phyloP scores from a whole-genome alignment of 257 asterid species.

The Solanum piurae region DNA sequence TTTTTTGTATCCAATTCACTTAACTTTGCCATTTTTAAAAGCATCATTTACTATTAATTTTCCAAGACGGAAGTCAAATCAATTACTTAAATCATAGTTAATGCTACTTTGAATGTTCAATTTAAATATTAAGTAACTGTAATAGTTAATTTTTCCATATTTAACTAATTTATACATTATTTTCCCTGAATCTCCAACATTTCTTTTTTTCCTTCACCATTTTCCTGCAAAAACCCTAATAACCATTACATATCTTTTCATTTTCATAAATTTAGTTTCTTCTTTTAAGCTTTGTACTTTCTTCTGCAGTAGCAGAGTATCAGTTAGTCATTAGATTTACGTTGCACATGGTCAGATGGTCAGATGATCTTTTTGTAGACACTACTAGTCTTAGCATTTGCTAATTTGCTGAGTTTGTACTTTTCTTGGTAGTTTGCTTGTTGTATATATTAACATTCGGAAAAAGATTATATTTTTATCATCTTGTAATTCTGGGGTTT shows the following conservation, averaged over 20 bases:
- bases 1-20: slow-evolving; percentile 20
- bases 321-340: slow-evolving; percentile 13
- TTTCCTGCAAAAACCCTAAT: slow-evolving; percentile 44
- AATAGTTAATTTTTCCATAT: slow-evolving; percentile 5
- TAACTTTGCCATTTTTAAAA: slow-evolving; percentile 37
- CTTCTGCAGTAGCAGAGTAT: slow-evolving; percentile 35
- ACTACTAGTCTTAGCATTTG: slow-evolving; percentile 13
- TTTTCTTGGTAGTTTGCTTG: slow-evolving; percentile 9
- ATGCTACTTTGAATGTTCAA: slow-evolving; percentile 47
- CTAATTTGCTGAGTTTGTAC: slow-evolving; percentile 19
- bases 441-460: background rate
- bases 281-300: slow-evolving; percentile 14
- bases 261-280: slow-evolving; percentile 6
- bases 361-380: slow-evolving; percentile 35
- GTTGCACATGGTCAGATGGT: slow-evolving; percentile 29
- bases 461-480: slow-evolving; percentile 1
- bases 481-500: background rate
- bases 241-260: background rate
- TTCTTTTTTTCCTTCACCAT: slow-evolving; percentile 19
- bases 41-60: slow-evolving; percentile 35
- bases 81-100: slow-evolving; percentile 66
- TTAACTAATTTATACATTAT: slow-evolving; percentile 22
- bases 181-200: slow-evolving; percentile 13
- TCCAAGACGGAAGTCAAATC: slow-evolving; percentile 84
- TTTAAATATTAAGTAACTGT: slow-evolving; percentile 35